Base-by-base conservation (phyloP, 1,284 basidiomycete genomes). In the Tremellales sp. region DNA sequence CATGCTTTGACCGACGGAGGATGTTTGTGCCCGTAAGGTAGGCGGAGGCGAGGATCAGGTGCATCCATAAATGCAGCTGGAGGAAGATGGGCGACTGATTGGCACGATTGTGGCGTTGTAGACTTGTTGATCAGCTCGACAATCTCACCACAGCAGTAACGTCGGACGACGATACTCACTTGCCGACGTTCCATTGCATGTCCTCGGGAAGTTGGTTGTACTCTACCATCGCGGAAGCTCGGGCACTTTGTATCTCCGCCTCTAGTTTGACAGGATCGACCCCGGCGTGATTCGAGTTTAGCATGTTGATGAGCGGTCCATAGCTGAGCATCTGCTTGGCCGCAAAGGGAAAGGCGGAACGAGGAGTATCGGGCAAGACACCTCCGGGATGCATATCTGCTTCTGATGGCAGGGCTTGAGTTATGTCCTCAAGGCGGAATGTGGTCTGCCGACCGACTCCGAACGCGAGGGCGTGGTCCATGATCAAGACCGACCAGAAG, bases 21-120 rank as follows among this genome's bases (percentile, higher is more conserved):
- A 47, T 31, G 40, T 53, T 46, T 2, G 54, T 42, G 21, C 53
- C 54, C n/a, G 52, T 58, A 19, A 55, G 40, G 36, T 52, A 55
- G 2, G 44, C 50, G 2, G 54, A 57, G 13, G 54, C 51, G 3
- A 62, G 52, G 36, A 66, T 62, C 2, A 60, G 60, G 44, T 64
- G 62, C 56, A 61, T 62, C 62, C 62, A 66, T 17, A 66, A 48
- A 51, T 66, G 64, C 0, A 64, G 39, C 31, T 60, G 57, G 11
- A 66, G 48, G 43, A 57, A 66, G 6, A 60, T 59, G 2, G 54
- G 36, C 17, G 52, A 56, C 41, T 60, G 54, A 19, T 53, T 41
- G 2, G 48, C 52, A 6, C 37, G 46, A 21, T 42, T 36, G 41
- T 66, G 59, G 6, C 43, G 27, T 46, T 64, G 62, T 6, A 66